These are phyloP conservation scores for Cercospora citrullina DNA, from an alignment of 2,329 filamentous ascomycete species.

Conservation along the genomic window DNA sequence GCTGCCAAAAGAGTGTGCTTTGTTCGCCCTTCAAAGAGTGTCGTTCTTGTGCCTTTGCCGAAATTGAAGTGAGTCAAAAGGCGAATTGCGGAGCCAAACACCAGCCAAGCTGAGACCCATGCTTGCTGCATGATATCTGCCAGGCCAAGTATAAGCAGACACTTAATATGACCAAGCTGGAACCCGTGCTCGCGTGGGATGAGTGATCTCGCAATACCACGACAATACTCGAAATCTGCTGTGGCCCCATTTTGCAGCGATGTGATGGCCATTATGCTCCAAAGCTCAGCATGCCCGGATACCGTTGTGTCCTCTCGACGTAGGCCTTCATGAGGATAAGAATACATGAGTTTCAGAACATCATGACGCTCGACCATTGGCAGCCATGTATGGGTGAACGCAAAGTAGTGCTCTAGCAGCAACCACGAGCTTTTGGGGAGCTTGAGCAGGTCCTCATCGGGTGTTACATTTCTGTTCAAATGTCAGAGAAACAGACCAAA, in stretches of 20 bases:
- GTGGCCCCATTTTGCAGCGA: slow-evolving; percentile 8
- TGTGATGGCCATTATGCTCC: slow-evolving; percentile 45
- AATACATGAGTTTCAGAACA: slow-evolving; percentile 59
- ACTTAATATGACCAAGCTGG: slow-evolving; percentile 45
- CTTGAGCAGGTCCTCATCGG: slow-evolving; percentile 16
- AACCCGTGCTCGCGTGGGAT: slow-evolving; percentile 31
- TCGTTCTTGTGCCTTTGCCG: slow-evolving; percentile 16
- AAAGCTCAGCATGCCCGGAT: slow-evolving; percentile 48
- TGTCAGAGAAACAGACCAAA: not conserved
- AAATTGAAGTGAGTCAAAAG: slow-evolving; percentile 44
- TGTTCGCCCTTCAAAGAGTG: slow-evolving; percentile 28
- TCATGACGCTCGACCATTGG: slow-evolving; percentile 69
- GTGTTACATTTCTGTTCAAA: not conserved
- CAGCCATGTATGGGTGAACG: slow-evolving; percentile 75
- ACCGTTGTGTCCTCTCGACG: slow-evolving; percentile 32
- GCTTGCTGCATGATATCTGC: slow-evolving; percentile 62
- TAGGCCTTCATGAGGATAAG: slow-evolving; percentile 52
- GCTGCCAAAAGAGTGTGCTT: slow-evolving; percentile 57
- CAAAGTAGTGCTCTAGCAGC: slow-evolving; percentile 71
- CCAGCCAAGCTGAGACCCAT: slow-evolving; percentile 61
- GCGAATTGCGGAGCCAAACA: slow-evolving; percentile 65
- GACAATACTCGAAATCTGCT: slow-evolving; percentile 13
- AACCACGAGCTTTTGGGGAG: slow-evolving; percentile 59
- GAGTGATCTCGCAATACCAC: slow-evolving; percentile 23
- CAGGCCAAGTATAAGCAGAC: slow-evolving; percentile 55